Percentiles rank a stretch among this genome's conserved stretches.
Evolutionary conservation across 805 yeast genomes (phyloP).

Genomic region (Wickerhamomyces chambardii): DNA sequence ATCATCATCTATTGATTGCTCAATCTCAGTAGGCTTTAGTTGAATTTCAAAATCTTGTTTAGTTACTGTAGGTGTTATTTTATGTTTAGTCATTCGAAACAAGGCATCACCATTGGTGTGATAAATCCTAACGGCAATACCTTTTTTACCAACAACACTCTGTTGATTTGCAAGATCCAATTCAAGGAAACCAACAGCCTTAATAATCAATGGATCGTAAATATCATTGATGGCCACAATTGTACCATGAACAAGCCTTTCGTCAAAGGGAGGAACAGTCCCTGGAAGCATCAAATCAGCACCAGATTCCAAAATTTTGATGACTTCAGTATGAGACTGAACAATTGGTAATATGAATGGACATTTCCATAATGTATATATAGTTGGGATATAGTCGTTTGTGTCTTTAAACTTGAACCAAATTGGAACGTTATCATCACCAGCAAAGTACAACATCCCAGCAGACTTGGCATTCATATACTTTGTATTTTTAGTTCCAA

Average conservation of each 20-base stretch:
- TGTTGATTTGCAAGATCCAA: slow-evolving; percentile 34
- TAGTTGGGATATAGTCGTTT: slow-evolving; percentile 51
- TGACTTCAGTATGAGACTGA: slow-evolving; percentile 64
- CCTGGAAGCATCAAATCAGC: slow-evolving; percentile 82
- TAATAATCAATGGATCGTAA: slow-evolving; percentile 48
- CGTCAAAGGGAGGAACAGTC: slow-evolving; percentile 47
- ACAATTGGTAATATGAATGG: slow-evolving; percentile 62
- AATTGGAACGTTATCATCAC: slow-evolving; percentile 61
- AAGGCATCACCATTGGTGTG: slow-evolving; percentile 66
- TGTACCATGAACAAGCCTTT: slow-evolving; percentile 35
- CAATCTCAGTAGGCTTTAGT: slow-evolving; percentile 10
- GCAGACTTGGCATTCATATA: slow-evolving; percentile 32
- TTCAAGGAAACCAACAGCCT: slow-evolving; percentile 64
- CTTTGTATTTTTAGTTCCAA: slow-evolving; percentile 46
- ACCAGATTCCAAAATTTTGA: slow-evolving; percentile 63
- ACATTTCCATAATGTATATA: slow-evolving; percentile 62
- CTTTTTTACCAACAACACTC: slow-evolving; percentile 52
- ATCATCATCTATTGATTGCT: too few relatives aligned
- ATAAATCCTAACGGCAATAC: slow-evolving; percentile 70
- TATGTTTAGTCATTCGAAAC: slow-evolving; percentile 36
- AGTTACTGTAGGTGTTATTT: slow-evolving; percentile 30
- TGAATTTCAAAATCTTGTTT: slow-evolving; percentile 19
- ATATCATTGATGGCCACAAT: slow-evolving; percentile 67
- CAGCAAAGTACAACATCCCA: too few relatives aligned
- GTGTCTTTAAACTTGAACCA: slow-evolving; percentile 62